A percentile compares a stretch with the other conserved stretches of the same genome.
Conservation (phyloP, 768 basidiomycete species). For the Neoboletus magnificus region DNA sequence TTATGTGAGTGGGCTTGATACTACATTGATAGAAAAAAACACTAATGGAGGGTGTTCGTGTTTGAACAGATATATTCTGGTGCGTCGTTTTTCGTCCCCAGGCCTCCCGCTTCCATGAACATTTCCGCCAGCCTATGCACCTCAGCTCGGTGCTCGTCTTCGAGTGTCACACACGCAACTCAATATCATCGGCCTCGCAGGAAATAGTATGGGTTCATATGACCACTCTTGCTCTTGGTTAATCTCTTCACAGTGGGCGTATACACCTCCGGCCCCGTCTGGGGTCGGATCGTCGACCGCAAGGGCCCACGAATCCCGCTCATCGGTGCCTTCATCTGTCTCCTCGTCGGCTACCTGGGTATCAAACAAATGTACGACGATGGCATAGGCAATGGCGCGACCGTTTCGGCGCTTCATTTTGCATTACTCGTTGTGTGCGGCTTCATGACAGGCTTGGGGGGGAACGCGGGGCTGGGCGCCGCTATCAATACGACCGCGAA, state of each 20-base stretch:
- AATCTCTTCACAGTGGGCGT: slow-evolving; percentile 56
- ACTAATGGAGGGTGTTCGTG: neutral
- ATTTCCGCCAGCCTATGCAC: slow-evolving; percentile 64
- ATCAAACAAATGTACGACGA: slow-evolving; percentile 65
- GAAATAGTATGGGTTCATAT: slow-evolving; percentile 51
- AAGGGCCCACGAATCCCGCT: slow-evolving; percentile 71
- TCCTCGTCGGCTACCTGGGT: slow-evolving; percentile 71
- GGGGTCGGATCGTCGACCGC: slow-evolving; percentile 75
- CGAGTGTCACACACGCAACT: slow-evolving; percentile 75
- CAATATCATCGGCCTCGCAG: slow-evolving; percentile 78
- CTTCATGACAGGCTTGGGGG: slow-evolving; percentile 75
- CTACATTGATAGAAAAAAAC: neutral
- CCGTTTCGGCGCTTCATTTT: slow-evolving; percentile 44
- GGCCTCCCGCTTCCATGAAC: neutral
- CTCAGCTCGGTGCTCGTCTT: slow-evolving; percentile 78
- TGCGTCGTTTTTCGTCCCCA: neutral
- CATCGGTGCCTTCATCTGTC: slow-evolving; percentile 50
- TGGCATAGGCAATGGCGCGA: slow-evolving; percentile 39
- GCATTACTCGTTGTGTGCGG: slow-evolving; percentile 55
- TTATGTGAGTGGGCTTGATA: slow-evolving; percentile 50
- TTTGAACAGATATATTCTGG: slow-evolving; percentile 30
- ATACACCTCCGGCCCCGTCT: slow-evolving; percentile 70
- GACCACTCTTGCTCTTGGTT: neutral
- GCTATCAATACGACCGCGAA: slow-evolving; percentile 81
- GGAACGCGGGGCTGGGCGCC: slow-evolving; percentile 66